Evolutionary conservation across 1,139 yeast genomes (phyloP), one percentile per base, ranked within the genome.

Genomic region (Candida sp.): DNA sequence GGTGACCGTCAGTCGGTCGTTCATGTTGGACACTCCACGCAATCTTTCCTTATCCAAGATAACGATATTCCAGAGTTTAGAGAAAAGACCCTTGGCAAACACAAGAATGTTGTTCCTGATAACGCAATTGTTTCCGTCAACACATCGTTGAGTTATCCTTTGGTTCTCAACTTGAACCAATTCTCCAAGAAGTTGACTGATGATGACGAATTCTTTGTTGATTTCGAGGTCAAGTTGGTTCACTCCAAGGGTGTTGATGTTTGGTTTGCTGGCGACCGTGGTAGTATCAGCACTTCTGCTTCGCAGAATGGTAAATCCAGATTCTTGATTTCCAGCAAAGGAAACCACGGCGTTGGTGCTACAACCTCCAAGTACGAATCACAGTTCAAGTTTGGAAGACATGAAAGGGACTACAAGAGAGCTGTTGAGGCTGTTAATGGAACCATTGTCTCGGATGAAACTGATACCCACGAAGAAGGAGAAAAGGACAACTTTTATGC

Each of bases 331-430:
- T 64, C 82, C 3, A 76, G 81, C 11, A 53, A 58, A 7, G 86
- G 87, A 1, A 84, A 84, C 58, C 71, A 74, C 58, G 89, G 88
- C 0, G 56, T 60, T 42, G 88, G 86, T 2, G 57, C 68, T 2
- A 61, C 69, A 42, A 58, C 57, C 3, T 72, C 84, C 17, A 73
- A 72, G 52, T 81, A 72, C 64, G 69, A 64, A 49, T 65, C 66
- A 3, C 65, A 66, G 3, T 63, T 72, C 17, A 58, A 57, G 9
- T 52, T 53, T 53, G 51, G 54, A 35, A 46, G 45, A 43, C 68
- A 69, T 7, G 52, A 60, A 2, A 59, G 66, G 28, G 53, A 56
- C 7, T 78, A 77, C 54, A 63, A 65, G 41, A 70, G 85, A 57
- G 63, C 61, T 32, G 85, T 81, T 3, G 65, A 68, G 28, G 78